These are phyloP conservation scores for Taxillus chinensis DNA, from an alignment of 164 flowering plant genomes.

Conservation along the genomic window DNA sequence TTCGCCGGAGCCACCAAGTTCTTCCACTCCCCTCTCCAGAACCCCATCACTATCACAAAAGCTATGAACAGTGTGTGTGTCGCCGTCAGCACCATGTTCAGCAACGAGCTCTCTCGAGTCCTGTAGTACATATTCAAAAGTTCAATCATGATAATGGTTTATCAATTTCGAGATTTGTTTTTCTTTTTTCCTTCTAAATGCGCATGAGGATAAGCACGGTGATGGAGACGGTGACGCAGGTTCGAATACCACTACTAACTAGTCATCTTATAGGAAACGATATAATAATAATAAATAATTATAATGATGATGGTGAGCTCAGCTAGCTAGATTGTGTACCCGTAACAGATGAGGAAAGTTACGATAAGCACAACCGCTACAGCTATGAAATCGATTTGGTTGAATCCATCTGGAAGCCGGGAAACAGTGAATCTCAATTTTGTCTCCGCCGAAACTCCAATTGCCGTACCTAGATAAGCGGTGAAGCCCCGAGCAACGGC, in stretches of 20 bases:
- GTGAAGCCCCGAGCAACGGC: conserved; percentile 71
- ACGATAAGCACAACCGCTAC: conserved; percentile 39
- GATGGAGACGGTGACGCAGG: too few relatives aligned
- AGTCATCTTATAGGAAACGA: too few relatives aligned
- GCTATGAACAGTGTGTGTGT: conserved; percentile 62
- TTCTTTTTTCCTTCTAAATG: too few relatives aligned
- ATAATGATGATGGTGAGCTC: too few relatives aligned
- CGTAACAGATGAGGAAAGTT: conserved; percentile 54
- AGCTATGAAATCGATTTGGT: conserved; percentile 53
- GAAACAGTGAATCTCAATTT: conserved; percentile 44
- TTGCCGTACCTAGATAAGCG: conserved; percentile 39
- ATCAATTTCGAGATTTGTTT: too few relatives aligned
- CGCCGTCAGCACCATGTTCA: conserved; percentile 69
- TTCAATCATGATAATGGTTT: too few relatives aligned
- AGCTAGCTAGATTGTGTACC: conserved; percentile 18
- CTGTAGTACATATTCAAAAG: conserved; percentile 18
- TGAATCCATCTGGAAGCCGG: conserved; percentile 42
- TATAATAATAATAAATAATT: too few relatives aligned
- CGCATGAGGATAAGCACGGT: too few relatives aligned
- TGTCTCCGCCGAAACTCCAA: conserved; percentile 27
- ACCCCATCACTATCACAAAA: conserved; percentile 65
- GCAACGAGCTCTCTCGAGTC: conserved; percentile 73
- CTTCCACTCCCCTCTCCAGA: conserved; percentile 54
- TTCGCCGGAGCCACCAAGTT: conserved; percentile 50
- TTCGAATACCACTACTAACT: too few relatives aligned